Base-by-base conservation (phyloP, 2,329 filamentous ascomycete species). In the Mollisia scopiformis region DNA sequence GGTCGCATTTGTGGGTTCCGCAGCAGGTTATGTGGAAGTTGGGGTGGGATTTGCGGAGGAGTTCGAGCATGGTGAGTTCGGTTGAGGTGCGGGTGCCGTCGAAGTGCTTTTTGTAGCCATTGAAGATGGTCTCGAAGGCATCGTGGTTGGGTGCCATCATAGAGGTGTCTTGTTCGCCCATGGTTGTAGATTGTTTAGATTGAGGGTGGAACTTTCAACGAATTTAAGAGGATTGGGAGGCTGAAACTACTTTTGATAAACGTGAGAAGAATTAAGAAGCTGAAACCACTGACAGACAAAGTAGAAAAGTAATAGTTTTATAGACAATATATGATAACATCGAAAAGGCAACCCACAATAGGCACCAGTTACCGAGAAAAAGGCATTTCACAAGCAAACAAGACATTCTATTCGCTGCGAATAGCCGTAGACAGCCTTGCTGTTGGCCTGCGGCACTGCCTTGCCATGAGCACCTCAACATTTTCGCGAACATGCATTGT, bases 11-110 rank as follows among this genome's bases (percentile, higher is more conserved):
- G 3, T 8, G 10, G 1, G 51, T 16, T 2, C 23, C 31, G 7
- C 55, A 64, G 41, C 53, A 55, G 0, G 60, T 62, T 4, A 71
- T 56, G 10, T 65, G 27, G 30, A 56, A 55, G 1, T 53, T 33
- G 8, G 60, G 58, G 55, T 69, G 59, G 3, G 19, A 7, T 14
- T 49, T 27, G 35, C 53, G 61, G 27, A 69, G 53, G 1, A 31
- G 7, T 1, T 66, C 57, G 31, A 63, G 30, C 5, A 70, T 54
- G 0, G 31, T 43, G 7, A 66, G 28, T 25, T 68, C 66, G 4
- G 65, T 61, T 6, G 21, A 59, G 8, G 25, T 30, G 16, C 61
- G 31, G 11, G 31, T 53, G 3, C 55, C 59, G 14, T 13, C 41
- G 35, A 58, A 47, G 30, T 66, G 67, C 1, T 16, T 6, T 19